Base-by-base conservation (phyloP, 202 grass and related monocot species). In the Schoenoplectus tabernaemontani region DNA sequence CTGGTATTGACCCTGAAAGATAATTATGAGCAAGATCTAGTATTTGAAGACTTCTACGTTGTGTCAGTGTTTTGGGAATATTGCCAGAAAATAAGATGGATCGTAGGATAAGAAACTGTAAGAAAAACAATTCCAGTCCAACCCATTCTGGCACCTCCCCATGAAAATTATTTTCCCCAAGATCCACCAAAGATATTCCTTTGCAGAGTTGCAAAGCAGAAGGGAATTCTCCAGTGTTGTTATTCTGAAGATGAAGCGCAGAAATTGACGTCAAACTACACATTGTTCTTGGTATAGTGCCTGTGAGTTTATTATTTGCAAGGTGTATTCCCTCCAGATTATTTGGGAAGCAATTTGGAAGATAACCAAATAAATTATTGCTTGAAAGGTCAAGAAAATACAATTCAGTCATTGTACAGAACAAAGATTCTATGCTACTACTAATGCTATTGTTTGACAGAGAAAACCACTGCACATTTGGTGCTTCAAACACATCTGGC, bases 211-310 rank as follows among this genome's bases (percentile, higher is more conserved):
- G 19, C 2, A 91, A 30, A 48, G 28, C 24, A 9, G 44, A 22
- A 17, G 86, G 89, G 19, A 91, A 81, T 60, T 68, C 74, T 69
- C 83, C 83, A 6, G 79, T 83, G 13, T 70, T 78, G 59, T 87
- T 87, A 54, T 28, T 65, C 42, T 64, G 66, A 11, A 90, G 17
- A 3, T 85, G 33, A 6, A 87, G 32, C 19, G 43, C 10, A 7
- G 0, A 0, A 3, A 90, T 13, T 32, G 4, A 9, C 0, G 3
- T 0, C 1, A 10, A 24, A 43, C 15, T 36, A 9, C 70, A 44
- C 0, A 78, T 1, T 4, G 72, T 20, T 0, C 53, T 56, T 1
- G 70, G 72, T 54, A 67, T 77, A 54, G 24, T 19, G 33, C 70
- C 71, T 36, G 11, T 5, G 24, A 84, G 5, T 12, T 69, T 46